Conservation (phyloP, 2,329 filamentous ascomycete species). For the Pezizomycotina sp. region DNA sequence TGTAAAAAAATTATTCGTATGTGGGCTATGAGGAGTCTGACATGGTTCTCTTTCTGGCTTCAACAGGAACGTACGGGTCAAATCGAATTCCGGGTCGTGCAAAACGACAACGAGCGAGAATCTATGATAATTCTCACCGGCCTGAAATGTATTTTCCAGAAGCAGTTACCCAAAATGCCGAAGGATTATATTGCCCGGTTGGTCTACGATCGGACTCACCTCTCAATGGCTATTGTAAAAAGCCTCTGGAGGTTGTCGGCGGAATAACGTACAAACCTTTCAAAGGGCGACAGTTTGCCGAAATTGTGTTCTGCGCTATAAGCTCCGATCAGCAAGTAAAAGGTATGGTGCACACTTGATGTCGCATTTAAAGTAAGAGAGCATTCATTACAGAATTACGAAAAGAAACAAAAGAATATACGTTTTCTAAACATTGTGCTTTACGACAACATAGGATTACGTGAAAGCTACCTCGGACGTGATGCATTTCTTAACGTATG, state of each 20-base stretch:
- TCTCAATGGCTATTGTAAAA: slow-evolving; percentile 94
- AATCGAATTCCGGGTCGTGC: slow-evolving; percentile 94
- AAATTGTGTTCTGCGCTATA: slow-evolving; percentile 97
- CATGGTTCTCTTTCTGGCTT: too few species aligned
- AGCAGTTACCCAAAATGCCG: slow-evolving; percentile 96
- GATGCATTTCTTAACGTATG: slow-evolving; percentile 97
- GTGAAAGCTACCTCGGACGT: slow-evolving; percentile 92
- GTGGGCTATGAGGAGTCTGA: too few species aligned
- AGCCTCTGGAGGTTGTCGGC: slow-evolving; percentile 77
- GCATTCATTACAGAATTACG: too few species aligned
- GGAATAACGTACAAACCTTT: slow-evolving; percentile 96
- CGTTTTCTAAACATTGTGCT: not conserved
- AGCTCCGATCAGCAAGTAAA: slow-evolving; percentile 97
- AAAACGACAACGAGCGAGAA: slow-evolving; percentile 79
- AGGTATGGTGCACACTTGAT: slow-evolving; percentile 96
- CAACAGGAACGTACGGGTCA: slow-evolving; percentile 87
- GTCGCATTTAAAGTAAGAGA: slow-evolving; percentile 67
- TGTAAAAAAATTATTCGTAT: too few species aligned
- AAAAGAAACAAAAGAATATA: too few species aligned
- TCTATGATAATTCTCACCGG: slow-evolving; percentile 89
- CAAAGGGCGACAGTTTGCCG: slow-evolving; percentile 77
- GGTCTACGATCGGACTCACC: slow-evolving; percentile 89
- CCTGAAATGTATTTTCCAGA: slow-evolving; percentile 95
- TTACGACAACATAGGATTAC: slow-evolving; percentile 43
- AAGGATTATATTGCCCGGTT: slow-evolving; percentile 97